A percentile compares a stretch with the other conserved stretches of the same genome.
These are phyloP conservation scores for Bipolaris cookei DNA, from an alignment of 2,329 filamentous ascomycete species.

Conservation along the genomic window DNA sequence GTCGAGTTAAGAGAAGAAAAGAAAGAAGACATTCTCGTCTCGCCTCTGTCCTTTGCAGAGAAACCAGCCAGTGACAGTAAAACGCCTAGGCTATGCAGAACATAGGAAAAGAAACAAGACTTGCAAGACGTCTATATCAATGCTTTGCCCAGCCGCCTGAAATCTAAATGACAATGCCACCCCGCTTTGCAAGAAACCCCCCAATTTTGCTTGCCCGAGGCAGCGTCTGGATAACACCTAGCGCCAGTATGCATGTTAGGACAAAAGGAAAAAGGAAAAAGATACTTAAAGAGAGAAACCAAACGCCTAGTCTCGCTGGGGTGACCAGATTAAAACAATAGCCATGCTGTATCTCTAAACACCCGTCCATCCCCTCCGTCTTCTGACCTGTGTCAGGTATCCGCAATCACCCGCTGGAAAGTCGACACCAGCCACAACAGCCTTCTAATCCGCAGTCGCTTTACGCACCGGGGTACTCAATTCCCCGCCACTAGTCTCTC, in stretches of 20 bases:
- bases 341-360: neutral
- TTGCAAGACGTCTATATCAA: neutral
- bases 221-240: neutral
- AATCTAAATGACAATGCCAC: neutral
- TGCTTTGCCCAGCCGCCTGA: slow-evolving; percentile 1
- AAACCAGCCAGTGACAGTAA: neutral
- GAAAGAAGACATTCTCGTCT: neutral
- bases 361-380: slow-evolving; percentile 25
- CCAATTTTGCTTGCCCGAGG: neutral
- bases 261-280: neutral
- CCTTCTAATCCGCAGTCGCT: slow-evolving; percentile 25
- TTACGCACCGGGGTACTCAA: slow-evolving; percentile 41
- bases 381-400: slow-evolving; percentile 17
- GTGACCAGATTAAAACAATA: neutral
- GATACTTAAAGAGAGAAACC: neutral
- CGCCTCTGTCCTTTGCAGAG: neutral
- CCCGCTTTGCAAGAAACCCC: neutral
- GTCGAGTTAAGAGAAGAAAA: neutral
- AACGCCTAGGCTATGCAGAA: slow-evolving; percentile 3
- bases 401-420: neutral
- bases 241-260: slow-evolving; percentile 1
- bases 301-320: no score
- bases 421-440: neutral
- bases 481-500: slow-evolving; percentile 47
- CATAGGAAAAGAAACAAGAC: neutral